Base-by-base conservation (phyloP, 2,329 filamentous ascomycete genomes). In the Alternaria angustiovoidea region DNA sequence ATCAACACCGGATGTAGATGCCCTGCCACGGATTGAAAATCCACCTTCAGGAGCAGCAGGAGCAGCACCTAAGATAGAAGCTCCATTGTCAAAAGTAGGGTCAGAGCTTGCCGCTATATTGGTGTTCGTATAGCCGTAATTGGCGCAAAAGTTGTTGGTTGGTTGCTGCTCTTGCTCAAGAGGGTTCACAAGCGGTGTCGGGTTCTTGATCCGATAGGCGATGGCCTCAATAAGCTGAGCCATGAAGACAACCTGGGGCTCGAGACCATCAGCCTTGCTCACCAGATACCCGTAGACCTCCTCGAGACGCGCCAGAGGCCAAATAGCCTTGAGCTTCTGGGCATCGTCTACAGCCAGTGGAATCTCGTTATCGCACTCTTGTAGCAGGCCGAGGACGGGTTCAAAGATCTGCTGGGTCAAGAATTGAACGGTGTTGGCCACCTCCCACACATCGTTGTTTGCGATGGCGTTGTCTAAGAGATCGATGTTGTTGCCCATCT, bases 291-390 rank as follows among this genome's bases (percentile, higher is more conserved):
- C 28, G 7, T 52, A 52, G 9, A 63, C 34, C 5, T 18, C 43
- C 2, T 53, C 46, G 11, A 63, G 32, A 7, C 42, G 46, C 7
- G 46, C 30, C 2, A 61, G 8, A 7, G 58, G 58, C 61, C 58
- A 63, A 2, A 22, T 26, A 2, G 24, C 11, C 20, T 53, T 61
- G 20, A 63, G 28, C 44, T 38, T 43, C 4, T 30, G 34, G 22
- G 61, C 54, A 14, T 51, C 61, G 9, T 49, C 39, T 9, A 57
- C 36, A 36, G 61, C 58, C 12, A 63, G 38, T 2, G 61, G 46
- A 5, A 63, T 58, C 9, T 63, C 51, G 5, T 44, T 20, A 11
- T 49, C 18, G 16, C 53, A 58, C 12, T 53, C 47, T 7, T 42
- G 14, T 11, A 63, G 48, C 22, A 63, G 12, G 8, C 18, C 30